Evolutionary conservation across 108 stramenopile genomes (phyloP).

Genomic region (Fragilaria crotonensis): DNA sequence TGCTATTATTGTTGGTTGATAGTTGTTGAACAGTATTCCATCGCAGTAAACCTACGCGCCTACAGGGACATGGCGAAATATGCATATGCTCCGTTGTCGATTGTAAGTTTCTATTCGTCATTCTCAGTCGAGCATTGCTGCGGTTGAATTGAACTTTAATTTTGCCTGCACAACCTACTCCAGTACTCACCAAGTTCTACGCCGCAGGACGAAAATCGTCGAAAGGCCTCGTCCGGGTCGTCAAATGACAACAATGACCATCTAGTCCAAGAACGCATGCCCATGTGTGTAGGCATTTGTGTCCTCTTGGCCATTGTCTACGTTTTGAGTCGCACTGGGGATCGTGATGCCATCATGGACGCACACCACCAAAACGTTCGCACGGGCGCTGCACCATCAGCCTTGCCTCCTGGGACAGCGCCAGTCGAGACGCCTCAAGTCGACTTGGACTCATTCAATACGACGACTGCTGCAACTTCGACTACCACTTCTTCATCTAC

Average conservation of each 20-base stretch:
- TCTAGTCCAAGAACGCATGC: constrained; percentile 78
- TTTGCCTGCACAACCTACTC: background rate
- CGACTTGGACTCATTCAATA: too few species aligned
- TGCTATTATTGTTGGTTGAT: too few species aligned
- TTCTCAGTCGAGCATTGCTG: background rate
- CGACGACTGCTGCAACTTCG: constrained; percentile 8
- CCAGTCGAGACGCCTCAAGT: too few species aligned
- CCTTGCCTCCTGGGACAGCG: too few species aligned
- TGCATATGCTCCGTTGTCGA: constrained; percentile 82
- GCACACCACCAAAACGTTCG: constrained; percentile 12
- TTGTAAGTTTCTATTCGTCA: constrained; percentile 40
- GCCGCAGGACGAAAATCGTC: constrained; percentile 5
- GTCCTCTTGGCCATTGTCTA: constrained; percentile 83
- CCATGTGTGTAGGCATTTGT: constrained; percentile 79
- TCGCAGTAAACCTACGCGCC: too few species aligned
- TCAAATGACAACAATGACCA: constrained; percentile 14
- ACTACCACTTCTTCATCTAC: constrained; percentile 12
- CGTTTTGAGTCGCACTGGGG: constrained; percentile 71
- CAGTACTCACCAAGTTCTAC: background rate
- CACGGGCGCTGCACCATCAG: constrained; percentile 10
- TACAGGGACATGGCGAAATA: constrained; percentile 92
- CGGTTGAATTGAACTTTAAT: background rate
- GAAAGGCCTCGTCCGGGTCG: constrained; percentile 6
- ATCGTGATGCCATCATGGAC: constrained; percentile 17
- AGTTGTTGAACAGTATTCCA: too few species aligned